These are phyloP conservation scores for Candida adriatica DNA, from an alignment of 805 yeast species.

Conservation along the genomic window DNA sequence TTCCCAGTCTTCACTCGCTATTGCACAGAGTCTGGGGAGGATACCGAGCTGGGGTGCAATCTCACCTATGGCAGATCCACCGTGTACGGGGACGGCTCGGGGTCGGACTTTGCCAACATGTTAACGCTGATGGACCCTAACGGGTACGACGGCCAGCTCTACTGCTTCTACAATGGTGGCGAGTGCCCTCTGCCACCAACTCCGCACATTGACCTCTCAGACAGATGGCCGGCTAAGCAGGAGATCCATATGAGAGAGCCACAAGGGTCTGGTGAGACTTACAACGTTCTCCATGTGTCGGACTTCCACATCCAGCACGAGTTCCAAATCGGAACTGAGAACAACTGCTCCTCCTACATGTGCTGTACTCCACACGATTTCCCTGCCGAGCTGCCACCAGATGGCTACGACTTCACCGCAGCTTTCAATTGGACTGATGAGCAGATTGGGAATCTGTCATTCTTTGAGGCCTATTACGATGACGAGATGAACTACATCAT, in stretches of 20 bases:
- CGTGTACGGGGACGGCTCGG: conserved; percentile 29
- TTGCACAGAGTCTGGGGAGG: no score
- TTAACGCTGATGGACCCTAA: conserved; percentile 44
- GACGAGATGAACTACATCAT: conserved; percentile 24
- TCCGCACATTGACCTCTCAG: conserved; percentile 38
- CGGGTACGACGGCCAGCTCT: conserved; percentile 51
- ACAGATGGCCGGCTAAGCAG: conserved; percentile 40
- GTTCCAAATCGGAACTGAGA: conserved; percentile 47
- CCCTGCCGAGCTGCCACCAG: conserved; percentile 10
- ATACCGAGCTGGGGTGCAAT: no score
- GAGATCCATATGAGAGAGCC: conserved; percentile 33
- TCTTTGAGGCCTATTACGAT: conserved; percentile 26
- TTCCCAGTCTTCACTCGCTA: no score
- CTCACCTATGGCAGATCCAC: no score
- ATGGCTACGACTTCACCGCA: no score
- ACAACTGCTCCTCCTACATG: conserved; percentile 45
- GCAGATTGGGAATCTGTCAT: conserved; percentile 19
- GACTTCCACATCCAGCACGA: conserved; percentile 60
- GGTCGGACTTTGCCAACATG: conserved; percentile 46
- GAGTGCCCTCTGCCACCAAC: conserved; percentile 49
- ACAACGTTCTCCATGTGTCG: conserved; percentile 58
- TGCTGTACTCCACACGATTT: conserved; percentile 48
- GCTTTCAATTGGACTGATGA: no score
- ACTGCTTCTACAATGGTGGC: conserved; percentile 46
- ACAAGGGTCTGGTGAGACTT: conserved; percentile 37